Conservation (phyloP, 139 green algal genomes). For the Pycnococcus provasolii region DNA sequence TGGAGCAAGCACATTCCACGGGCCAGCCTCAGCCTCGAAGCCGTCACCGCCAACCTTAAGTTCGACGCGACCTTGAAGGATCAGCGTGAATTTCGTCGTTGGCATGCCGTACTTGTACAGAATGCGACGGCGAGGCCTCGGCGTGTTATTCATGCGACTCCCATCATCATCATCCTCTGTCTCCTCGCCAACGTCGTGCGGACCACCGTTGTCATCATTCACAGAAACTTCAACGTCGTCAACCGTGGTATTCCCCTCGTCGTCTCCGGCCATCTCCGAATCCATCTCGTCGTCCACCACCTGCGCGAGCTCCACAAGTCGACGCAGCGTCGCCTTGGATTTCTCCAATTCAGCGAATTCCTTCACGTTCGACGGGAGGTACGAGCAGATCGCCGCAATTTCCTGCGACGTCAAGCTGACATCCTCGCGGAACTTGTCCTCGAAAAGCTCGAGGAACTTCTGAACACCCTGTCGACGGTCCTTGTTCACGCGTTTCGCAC, state of each 20-base stretch:
- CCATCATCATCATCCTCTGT: conserved; percentile 7
- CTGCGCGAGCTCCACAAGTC: conserved; percentile 5
- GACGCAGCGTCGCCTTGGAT: conserved; percentile 20
- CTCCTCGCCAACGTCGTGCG: neutral
- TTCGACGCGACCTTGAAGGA: conserved; percentile 34
- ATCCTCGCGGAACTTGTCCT: conserved; percentile 33
- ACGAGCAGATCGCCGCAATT: conserved; percentile 39
- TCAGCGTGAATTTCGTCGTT: conserved; percentile 34
- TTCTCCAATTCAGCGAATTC: conserved; percentile 23
- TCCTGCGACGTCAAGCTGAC: conserved; percentile 31
- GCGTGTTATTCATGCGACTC: neutral
- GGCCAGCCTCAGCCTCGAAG: conserved; percentile 43
- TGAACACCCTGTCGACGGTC: conserved; percentile 24
- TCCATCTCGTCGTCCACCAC: conserved; percentile 1
- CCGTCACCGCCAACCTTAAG: conserved; percentile 36
- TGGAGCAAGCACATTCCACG: conserved; percentile 28
- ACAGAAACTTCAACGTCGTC: neutral
- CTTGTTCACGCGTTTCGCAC: neutral
- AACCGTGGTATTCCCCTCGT: neutral
- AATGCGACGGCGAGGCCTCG: neutral
- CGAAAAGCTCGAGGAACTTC: conserved; percentile 39
- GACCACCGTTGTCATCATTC: neutral
- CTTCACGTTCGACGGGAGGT: conserved; percentile 31
- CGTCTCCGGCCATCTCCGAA: neutral
- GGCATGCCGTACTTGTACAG: neutral